Percentiles rank a stretch among this genome's conserved stretches.
phyloP scores from a whole-genome alignment of 2,329 filamentous ascomycete genomes.

The Cercospora berteroae region DNA sequence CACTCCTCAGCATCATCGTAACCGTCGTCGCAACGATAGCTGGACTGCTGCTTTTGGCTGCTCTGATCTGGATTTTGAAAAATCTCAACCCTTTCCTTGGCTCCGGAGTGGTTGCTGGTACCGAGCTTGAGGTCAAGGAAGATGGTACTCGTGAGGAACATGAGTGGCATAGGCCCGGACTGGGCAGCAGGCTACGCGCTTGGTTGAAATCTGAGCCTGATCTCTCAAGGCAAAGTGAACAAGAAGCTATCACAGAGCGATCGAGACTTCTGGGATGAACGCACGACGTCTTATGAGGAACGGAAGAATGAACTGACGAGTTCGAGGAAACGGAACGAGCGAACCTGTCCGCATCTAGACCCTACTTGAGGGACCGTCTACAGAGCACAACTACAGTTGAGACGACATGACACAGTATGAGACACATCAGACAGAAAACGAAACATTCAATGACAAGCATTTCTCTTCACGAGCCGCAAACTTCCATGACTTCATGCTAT shows the following conservation, averaged over 20 bases:
- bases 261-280: slow-evolving; percentile 32
- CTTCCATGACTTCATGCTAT: slow-evolving; percentile 9
- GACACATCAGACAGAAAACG: not conserved
- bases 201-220: slow-evolving; percentile 15
- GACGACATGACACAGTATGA: not conserved
- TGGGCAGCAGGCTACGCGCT: slow-evolving; percentile 18
- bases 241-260: slow-evolving; percentile 36
- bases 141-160: slow-evolving; percentile 27
- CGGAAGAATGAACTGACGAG: not conserved
- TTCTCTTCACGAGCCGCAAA: not conserved
- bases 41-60: slow-evolving; percentile 40
- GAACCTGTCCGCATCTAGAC: not conserved
- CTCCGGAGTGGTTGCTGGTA: slow-evolving; percentile 31
- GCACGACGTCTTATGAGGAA: not conserved
- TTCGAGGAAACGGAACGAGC: not conserved
- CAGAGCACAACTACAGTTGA: not conserved
- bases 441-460: not conserved
- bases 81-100: slow-evolving; percentile 31
- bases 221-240: slow-evolving; percentile 38
- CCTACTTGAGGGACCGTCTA: not conserved
- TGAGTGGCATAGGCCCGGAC: slow-evolving; percentile 25
- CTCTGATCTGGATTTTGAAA: slow-evolving; percentile 22
- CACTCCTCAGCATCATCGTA: slow-evolving; percentile 45
- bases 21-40: slow-evolving; percentile 45
- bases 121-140: slow-evolving; percentile 34